Evolutionary conservation across 208 protist genomes (phyloP).

Genomic region (Leishmania arabica): DNA sequence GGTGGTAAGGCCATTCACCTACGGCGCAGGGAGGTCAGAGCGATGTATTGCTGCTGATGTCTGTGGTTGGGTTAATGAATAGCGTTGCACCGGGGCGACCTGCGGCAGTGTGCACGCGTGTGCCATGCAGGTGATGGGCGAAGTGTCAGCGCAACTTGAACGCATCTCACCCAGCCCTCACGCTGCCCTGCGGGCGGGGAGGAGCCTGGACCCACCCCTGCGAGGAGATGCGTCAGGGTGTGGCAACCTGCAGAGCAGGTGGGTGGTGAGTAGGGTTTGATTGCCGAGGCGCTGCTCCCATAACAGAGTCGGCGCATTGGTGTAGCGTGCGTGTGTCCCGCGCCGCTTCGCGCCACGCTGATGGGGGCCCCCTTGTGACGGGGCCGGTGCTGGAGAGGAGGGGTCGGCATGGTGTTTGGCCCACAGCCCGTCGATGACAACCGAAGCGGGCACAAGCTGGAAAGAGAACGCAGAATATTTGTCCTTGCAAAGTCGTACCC

Average conservation of each 20-base stretch:
- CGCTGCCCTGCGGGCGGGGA: neutral
- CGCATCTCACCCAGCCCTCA: too few species aligned
- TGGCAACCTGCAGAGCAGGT: neutral
- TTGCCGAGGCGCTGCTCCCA: neutral
- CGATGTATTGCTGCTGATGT: neutral
- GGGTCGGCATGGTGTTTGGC: neutral
- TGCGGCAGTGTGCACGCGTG: too few species aligned
- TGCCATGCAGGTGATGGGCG: too few species aligned
- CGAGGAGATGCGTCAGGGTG: neutral
- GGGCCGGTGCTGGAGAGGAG: too few species aligned
- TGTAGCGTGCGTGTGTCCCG: too few species aligned
- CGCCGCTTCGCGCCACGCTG: neutral
- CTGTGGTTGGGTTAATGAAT: too few species aligned
- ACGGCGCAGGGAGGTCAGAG: neutral
- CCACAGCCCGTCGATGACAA: too few species aligned
- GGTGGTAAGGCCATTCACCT: neutral
- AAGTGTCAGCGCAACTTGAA: too few species aligned
- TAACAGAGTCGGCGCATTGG: neutral
- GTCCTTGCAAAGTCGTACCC: neutral
- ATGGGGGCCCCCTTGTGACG: neutral
- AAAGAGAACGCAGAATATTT: too few species aligned
- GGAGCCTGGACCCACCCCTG: neutral
- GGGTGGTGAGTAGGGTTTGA: neutral
- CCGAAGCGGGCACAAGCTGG: too few species aligned
- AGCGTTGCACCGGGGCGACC: neutral